Base-by-base conservation (phyloP, 2,329 filamentous ascomycete genomes). In the Talaromyces sp. region DNA sequence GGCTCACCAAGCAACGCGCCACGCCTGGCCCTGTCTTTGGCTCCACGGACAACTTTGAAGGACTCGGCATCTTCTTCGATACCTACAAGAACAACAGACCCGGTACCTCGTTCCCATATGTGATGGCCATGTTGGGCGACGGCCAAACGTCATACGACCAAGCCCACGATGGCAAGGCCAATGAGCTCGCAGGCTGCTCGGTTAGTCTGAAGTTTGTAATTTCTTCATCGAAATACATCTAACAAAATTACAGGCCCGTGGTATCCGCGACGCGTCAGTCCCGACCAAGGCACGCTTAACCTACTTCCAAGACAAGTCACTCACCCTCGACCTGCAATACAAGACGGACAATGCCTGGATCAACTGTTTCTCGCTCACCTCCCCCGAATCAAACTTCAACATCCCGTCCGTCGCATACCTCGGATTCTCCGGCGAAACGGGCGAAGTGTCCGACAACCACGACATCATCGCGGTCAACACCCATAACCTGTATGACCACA, bases 11-110 rank as follows among this genome's bases (percentile, higher is more conserved):
- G 78, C 88, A 96, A 77, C 90, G 95, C 65, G 93, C 86, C 32
- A 84, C 88, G 68, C 78, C 82, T 62, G 95, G 95, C 17, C 84
- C 87, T 11, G 93, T 99, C 41, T 99, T 99, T 76, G 95, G 95
- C 56, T 88, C 88, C 67, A 82, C 84, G 31, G 93, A 99, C 78
- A 86, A 86, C 65, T 99, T 98, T 69, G 93, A 99, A 75, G 95
- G 95, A 4, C 84, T 99, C 53, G 95, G 92, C 58, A 84, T 99
- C 76, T 98, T 97, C 81, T 86, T 99, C 79, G 95, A 99, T 75
- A 99, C 95, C 51, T 99, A 99, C 84, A 99, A 99, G 86, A 99
- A 99, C 82, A 96, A 97, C 81, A 87, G 95, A 14, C 93, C 95
- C 0, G 95, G 95, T 50, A 89, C 91, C 49, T 90, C 96, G 53